Conservation (phyloP, 1,284 basidiomycete genomes). For the Ustilago xerochloae region DNA sequence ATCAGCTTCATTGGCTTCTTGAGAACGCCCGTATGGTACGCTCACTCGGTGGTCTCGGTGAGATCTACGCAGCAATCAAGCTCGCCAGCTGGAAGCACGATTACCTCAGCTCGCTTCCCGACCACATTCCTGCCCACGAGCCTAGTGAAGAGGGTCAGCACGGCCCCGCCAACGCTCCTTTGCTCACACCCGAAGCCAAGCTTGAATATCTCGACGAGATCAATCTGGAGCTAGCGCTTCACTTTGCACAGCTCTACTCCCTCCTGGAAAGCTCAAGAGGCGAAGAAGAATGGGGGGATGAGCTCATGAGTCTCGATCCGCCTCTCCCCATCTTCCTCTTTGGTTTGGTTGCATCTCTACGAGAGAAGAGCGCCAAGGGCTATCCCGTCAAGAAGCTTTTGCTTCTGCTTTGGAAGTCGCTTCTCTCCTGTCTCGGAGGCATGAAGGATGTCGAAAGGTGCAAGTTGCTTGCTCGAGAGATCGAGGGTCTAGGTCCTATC, state of each 20-base stretch:
- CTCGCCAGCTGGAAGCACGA: slow-evolving; percentile 90
- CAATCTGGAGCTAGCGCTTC: slow-evolving; percentile 65
- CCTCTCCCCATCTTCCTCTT: slow-evolving; percentile 93
- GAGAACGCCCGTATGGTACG: slow-evolving; percentile 91
- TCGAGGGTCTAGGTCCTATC: slow-evolving; percentile 71
- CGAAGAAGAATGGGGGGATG: slow-evolving; percentile 60
- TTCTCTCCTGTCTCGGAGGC: slow-evolving; percentile 92
- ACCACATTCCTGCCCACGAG: slow-evolving; percentile 53
- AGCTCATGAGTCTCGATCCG: slow-evolving; percentile 78
- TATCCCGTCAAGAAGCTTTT: slow-evolving; percentile 75
- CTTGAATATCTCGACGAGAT: slow-evolving; percentile 66
- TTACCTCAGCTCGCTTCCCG: slow-evolving; percentile 66
- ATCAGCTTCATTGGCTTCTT: slow-evolving; percentile 94
- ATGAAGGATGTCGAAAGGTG: slow-evolving; percentile 84
- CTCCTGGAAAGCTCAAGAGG: slow-evolving; percentile 63
- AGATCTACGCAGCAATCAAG: slow-evolving; percentile 87
- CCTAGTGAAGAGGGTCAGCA: slow-evolving; percentile 30
- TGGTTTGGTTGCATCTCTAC: slow-evolving; percentile 84
- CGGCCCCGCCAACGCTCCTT: slow-evolving; percentile 36
- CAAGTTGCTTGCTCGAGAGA: slow-evolving; percentile 85
- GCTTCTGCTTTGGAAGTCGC: slow-evolving; percentile 94
- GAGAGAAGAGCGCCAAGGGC: slow-evolving; percentile 93
- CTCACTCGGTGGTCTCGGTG: slow-evolving; percentile 83
- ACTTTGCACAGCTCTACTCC: slow-evolving; percentile 67
- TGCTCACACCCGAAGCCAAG: slow-evolving; percentile 64